phyloP scores from a whole-genome alignment of 768 basidiomycete genomes.

The Calocybe cyanea region DNA sequence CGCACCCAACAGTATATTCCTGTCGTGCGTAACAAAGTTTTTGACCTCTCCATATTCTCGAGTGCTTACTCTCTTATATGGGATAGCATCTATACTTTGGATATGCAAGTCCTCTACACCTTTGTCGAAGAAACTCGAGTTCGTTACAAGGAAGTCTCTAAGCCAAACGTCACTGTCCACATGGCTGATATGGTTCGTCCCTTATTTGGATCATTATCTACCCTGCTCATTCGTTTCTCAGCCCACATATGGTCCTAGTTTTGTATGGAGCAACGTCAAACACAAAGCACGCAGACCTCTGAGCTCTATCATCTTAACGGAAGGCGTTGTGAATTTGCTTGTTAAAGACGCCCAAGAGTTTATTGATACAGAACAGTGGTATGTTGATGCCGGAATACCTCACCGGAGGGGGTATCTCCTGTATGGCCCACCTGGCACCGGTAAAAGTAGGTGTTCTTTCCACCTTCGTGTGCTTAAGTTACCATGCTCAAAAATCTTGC shows the following conservation, averaged over 20 bases:
- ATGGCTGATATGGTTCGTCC: slow-evolving; percentile 26
- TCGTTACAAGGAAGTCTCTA: slow-evolving; percentile 31
- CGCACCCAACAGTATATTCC: slow-evolving; percentile 19
- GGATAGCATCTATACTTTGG: slow-evolving; percentile 36
- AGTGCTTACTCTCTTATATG: background rate
- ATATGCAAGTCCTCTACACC: slow-evolving; percentile 29
- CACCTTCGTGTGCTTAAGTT: background rate
- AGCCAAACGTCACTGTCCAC: slow-evolving; percentile 32
- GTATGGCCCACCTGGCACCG: slow-evolving; percentile 59
- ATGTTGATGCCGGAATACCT: slow-evolving; percentile 52
- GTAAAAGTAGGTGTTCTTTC: slow-evolving; percentile 42
- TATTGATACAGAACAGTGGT: slow-evolving; percentile 53
- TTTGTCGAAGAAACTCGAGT: slow-evolving; percentile 33
- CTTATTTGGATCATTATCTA: background rate
- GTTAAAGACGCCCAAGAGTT: slow-evolving; percentile 52
- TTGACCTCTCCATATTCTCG: no score
- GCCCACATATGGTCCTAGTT: slow-evolving; percentile 33
- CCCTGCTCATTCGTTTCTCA: slow-evolving; percentile 9
- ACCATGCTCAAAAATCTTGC: slow-evolving; percentile 25
- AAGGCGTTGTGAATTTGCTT: slow-evolving; percentile 42
- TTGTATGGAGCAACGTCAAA: slow-evolving; percentile 42
- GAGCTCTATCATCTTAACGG: slow-evolving; percentile 48
- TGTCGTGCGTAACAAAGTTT: slow-evolving; percentile 23
- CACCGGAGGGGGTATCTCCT: slow-evolving; percentile 55
- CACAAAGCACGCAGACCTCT: slow-evolving; percentile 48